phyloP scores from a whole-genome alignment of 2,329 filamentous ascomycete species.

The Aspergillus sp. region DNA sequence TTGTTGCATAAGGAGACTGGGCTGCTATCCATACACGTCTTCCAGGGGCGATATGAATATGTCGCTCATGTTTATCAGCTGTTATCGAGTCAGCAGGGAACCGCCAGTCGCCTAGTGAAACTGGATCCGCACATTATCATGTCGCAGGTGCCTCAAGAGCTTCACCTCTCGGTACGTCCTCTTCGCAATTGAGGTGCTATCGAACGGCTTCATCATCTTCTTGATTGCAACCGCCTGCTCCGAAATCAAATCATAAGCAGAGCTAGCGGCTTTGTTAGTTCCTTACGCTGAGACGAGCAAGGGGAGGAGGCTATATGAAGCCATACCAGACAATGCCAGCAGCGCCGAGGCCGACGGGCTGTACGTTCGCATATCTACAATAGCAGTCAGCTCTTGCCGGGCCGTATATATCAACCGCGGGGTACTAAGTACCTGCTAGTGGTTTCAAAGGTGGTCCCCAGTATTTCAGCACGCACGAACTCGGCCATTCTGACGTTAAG shows the following conservation, averaged over 20 bases:
- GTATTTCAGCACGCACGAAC: conserved; percentile 98
- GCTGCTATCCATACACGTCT: conserved; percentile 71
- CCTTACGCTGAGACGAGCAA: not conserved
- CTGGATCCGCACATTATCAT: conserved; percentile 77
- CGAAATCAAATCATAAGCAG: conserved; percentile 95
- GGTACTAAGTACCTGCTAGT: conserved; percentile 68
- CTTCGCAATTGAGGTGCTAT: conserved; percentile 94
- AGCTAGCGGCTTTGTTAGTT: conserved; percentile 55
- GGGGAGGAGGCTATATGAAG: not conserved
- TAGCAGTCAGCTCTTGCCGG: conserved; percentile 22
- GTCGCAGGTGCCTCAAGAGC: conserved; percentile 90
- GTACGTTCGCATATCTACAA: conserved; percentile 87
- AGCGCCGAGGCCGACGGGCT: conserved; percentile 97
- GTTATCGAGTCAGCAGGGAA: conserved; percentile 10
- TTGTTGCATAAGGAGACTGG: not conserved
- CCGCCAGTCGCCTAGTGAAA: not conserved
- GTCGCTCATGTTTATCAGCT: conserved; percentile 97
- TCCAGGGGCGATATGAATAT: conserved; percentile 99
- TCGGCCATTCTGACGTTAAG: conserved; percentile 74
- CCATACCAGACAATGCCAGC: conserved; percentile 93
- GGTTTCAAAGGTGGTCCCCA: conserved; percentile 99
- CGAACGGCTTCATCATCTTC: conserved; percentile 99
- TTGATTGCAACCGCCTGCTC: conserved; percentile 96
- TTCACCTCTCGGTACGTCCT: conserved; percentile 96
- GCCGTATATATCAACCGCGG: not conserved